These are phyloP conservation scores for Pythium dissotocum DNA, from an alignment of 352 stramenopile genomes.

Conservation along the genomic window DNA sequence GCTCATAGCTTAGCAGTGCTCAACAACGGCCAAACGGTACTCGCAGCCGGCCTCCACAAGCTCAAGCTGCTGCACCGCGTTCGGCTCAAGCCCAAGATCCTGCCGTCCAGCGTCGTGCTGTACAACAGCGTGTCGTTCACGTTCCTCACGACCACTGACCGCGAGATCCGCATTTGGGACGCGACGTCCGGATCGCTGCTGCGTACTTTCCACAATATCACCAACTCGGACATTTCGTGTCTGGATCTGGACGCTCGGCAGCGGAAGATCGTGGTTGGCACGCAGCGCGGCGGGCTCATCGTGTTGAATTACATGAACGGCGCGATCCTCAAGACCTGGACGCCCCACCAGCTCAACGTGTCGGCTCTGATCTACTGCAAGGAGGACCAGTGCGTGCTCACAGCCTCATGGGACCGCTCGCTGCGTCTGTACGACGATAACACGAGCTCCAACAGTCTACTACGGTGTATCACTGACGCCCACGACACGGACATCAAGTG, in stretches of 20 bases:
- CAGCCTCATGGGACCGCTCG: conserved; percentile 74
- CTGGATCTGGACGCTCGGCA: conserved; percentile 70
- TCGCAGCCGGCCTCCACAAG: conserved; percentile 64
- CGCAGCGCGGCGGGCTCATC: conserved; percentile 62
- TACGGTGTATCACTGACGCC: conserved; percentile 67
- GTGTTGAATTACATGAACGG: conserved; percentile 83
- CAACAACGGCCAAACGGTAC: conserved; percentile 58
- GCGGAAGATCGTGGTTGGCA: conserved; percentile 69
- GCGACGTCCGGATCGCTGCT: conserved; percentile 51
- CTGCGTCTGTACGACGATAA: conserved; percentile 77
- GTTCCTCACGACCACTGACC: conserved; percentile 67
- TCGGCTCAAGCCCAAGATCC: conserved; percentile 53
- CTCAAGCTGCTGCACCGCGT: conserved; percentile 73
- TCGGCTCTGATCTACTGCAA: conserved; percentile 72
- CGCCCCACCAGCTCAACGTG: conserved; percentile 60
- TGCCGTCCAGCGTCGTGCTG: conserved; percentile 63
- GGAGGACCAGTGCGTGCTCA: conserved; percentile 74
- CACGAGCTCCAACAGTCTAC: conserved; percentile 45
- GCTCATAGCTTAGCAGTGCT: conserved; percentile 63
- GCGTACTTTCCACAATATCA: conserved; percentile 58
- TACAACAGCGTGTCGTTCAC: conserved; percentile 73
- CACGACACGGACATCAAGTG: conserved; percentile 81
- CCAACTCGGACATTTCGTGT: conserved; percentile 62
- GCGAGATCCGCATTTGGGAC: conserved; percentile 73
- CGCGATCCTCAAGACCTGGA: conserved; percentile 62